phyloP scores from a whole-genome alignment of 163 green algal species.

The Scenedesmus sp. region DNA sequence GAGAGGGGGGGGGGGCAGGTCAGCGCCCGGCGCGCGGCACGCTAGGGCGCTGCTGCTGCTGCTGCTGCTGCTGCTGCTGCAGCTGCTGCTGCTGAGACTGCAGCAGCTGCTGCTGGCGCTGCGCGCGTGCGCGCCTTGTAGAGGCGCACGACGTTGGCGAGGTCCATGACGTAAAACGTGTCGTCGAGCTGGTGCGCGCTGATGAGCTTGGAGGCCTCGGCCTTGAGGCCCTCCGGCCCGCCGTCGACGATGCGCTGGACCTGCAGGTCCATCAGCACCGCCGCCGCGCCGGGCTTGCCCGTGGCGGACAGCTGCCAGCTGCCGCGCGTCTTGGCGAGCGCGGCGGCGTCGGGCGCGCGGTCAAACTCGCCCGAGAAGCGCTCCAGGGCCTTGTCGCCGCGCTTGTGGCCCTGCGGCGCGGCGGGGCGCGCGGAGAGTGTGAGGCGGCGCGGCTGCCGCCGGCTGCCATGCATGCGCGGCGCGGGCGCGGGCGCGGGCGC shows the following conservation, averaged over 20 bases:
- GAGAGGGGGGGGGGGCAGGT: no score
- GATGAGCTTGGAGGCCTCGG: conserved; percentile 64
- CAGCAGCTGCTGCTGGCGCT: not conserved
- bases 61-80: no score
- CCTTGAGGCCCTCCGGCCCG: conserved; percentile 56
- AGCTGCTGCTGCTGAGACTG: not conserved
- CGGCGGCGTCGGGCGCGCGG: not conserved
- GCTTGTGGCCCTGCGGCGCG: no score
- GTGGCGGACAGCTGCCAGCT: conserved; percentile 59
- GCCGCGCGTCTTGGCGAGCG: conserved; percentile 40
- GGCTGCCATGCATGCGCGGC: no score
- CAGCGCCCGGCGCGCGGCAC: not conserved
- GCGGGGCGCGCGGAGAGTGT: no score
- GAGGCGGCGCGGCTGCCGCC: no score
- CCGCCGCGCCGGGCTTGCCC: conserved; percentile 18
- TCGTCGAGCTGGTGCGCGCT: conserved; percentile 74
- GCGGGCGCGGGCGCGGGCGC: no score
- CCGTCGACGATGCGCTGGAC: conserved; percentile 13
- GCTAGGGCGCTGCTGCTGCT: conserved; percentile 4
- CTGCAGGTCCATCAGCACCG: conserved; percentile 34
- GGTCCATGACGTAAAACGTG: conserved; percentile 93
- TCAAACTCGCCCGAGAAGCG: conserved; percentile 21
- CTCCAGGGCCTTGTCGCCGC: no score
- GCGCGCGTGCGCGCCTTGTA: conserved; percentile 55
- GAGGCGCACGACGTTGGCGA: conserved; percentile 82